Evolutionary conservation across 225 moss, liverwort and hornwort species (phyloP).

Genomic region (Marchantia polymorpha): DNA sequence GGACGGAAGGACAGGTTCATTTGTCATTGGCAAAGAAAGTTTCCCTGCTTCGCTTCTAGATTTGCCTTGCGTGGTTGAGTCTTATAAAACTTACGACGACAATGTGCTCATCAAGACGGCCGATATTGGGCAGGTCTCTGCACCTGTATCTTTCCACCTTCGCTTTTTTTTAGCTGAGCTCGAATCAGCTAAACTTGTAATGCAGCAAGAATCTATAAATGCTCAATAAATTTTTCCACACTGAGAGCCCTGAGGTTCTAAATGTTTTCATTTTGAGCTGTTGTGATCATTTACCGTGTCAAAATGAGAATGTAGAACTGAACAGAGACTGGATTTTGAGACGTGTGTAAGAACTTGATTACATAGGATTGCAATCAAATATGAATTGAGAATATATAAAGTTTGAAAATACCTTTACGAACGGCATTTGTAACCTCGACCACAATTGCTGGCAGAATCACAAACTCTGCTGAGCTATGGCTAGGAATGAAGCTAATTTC

Average conservation of each 20-base stretch:
- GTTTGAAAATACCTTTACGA: too few species aligned
- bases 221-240: too few species aligned
- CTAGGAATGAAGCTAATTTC: too few species aligned
- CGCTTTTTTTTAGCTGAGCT: background rate
- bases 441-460: too few species aligned
- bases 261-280: background rate
- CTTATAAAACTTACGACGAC: slow-evolving; percentile 96
- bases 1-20: slow-evolving; percentile 82
- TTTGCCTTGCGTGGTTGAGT: slow-evolving; percentile 89
- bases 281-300: too few species aligned
- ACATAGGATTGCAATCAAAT: too few species aligned
- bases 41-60: slow-evolving; percentile 82
- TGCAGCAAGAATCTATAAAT: background rate
- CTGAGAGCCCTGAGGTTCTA: background rate
- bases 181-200: background rate
- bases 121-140: slow-evolving; percentile 88
- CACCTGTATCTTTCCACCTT: slow-evolving; percentile 23
- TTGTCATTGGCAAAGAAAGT: slow-evolving; percentile 72
- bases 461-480: too few species aligned
- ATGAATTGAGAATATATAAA: too few species aligned
- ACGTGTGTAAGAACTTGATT: too few species aligned
- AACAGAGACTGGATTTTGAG: too few species aligned
- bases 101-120: slow-evolving; percentile 98
- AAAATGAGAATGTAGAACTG: too few species aligned
- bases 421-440: too few species aligned